phyloP scores from a whole-genome alignment of 345 rosid species.

The Linum lewisii region DNA sequence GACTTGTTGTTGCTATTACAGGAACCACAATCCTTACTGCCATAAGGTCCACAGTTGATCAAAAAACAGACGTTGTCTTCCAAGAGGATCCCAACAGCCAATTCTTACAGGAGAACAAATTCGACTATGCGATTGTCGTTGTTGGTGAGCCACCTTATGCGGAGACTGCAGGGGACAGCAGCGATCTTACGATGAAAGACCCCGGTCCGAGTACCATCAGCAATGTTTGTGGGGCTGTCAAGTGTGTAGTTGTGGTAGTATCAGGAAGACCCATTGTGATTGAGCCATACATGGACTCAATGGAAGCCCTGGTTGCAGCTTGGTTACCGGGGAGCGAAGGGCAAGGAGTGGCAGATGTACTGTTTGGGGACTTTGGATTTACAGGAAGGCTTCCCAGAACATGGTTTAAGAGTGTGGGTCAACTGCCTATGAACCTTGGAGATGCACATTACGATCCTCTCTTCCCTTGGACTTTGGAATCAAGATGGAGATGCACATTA shows the following conservation, averaged over 20 bases:
- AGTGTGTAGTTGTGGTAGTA: conserved; percentile 18
- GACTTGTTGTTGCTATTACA: background rate
- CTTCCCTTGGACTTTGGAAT: conserved; percentile 5
- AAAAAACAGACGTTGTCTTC: conserved; percentile 12
- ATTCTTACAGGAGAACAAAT: conserved; percentile 6
- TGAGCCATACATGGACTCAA: conserved; percentile 4
- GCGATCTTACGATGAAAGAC: conserved; percentile 8
- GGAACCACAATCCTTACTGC: conserved; percentile 18
- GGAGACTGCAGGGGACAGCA: conserved; percentile 9
- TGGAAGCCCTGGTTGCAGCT: conserved; percentile 16
- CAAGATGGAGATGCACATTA: background rate
- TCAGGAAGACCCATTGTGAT: conserved; percentile 18
- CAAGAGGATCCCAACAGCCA: conserved; percentile 9
- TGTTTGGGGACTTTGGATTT: conserved; percentile 20
- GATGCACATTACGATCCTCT: conserved; percentile 7
- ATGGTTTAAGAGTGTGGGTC: conserved; percentile 4
- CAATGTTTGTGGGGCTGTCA: conserved; percentile 9
- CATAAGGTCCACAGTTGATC: conserved; percentile 10
- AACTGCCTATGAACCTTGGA: conserved; percentile 6
- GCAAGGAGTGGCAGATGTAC: conserved; percentile 19
- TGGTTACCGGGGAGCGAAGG: conserved; percentile 22
- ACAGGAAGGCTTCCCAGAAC: conserved; percentile 15
- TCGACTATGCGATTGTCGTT: conserved; percentile 19
- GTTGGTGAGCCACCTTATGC: conserved; percentile 21
- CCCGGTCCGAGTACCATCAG: conserved; percentile 8